A percentile compares a stretch with the other conserved stretches of the same genome.
These are phyloP conservation scores for Botrytis medusae DNA, from an alignment of 2,329 filamentous ascomycete species.

Conservation along the genomic window DNA sequence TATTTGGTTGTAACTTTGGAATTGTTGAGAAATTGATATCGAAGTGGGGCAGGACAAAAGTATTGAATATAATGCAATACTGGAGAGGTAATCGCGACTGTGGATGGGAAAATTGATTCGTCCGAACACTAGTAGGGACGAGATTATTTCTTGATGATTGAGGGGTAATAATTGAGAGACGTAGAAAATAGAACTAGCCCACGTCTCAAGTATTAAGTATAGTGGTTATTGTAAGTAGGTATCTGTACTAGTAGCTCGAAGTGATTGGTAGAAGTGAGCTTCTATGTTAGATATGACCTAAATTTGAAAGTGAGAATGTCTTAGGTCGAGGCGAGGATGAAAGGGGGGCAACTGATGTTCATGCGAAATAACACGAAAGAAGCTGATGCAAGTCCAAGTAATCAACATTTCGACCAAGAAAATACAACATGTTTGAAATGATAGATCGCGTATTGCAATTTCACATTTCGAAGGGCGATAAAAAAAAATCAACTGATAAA, in stretches of 20 bases:
- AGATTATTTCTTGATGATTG: neutral
- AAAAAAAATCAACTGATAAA: neutral
- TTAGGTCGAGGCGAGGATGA: neutral
- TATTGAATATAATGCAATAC: neutral
- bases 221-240: no score
- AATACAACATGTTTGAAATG: neutral
- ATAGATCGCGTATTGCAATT: neutral
- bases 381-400: neutral
- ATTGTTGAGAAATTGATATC: neutral
- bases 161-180: neutral
- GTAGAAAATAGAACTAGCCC: neutral
- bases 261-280: neutral
- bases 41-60: neutral
- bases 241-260: neutral
- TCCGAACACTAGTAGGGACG: slow-evolving; percentile 1
- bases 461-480: neutral
- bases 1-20: neutral
- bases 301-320: neutral
- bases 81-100: neutral
- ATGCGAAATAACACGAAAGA: neutral
- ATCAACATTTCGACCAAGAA: neutral
- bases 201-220: neutral
- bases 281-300: neutral
- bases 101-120: neutral
- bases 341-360: neutral